Percentiles rank a stretch among this genome's conserved stretches.
Conservation (phyloP, 2,329 filamentous ascomycete genomes). For the Pseudopithomyces chartarum region DNA sequence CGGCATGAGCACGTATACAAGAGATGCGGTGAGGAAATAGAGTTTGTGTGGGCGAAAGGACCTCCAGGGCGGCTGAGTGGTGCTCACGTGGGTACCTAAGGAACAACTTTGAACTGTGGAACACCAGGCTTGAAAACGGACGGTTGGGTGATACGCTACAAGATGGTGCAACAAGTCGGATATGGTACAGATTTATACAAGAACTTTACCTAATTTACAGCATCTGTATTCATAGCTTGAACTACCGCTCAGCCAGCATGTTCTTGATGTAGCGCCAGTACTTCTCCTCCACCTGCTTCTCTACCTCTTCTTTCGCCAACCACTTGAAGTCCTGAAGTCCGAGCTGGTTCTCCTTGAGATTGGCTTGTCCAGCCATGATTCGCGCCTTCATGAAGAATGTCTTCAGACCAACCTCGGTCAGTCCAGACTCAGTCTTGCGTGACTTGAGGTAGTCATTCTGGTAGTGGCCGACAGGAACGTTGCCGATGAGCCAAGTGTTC, state of each 20-base stretch:
- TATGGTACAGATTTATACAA: slow-evolving; percentile 26
- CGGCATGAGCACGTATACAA: too few relatives aligned
- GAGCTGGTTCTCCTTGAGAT: slow-evolving; percentile 72
- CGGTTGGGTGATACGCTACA: background rate
- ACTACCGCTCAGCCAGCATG: slow-evolving; percentile 83
- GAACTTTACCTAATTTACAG: slow-evolving; percentile 13
- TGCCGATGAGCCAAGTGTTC: slow-evolving; percentile 98
- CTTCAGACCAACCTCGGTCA: slow-evolving; percentile 70
- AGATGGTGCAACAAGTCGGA: background rate
- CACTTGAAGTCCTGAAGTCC: slow-evolving; percentile 86
- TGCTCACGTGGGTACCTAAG: too few relatives aligned
- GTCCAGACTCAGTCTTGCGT: slow-evolving; percentile 19
- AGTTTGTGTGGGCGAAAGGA: too few relatives aligned
- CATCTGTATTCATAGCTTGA: slow-evolving; percentile 22
- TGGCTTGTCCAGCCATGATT: slow-evolving; percentile 95
- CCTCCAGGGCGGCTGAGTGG: too few relatives aligned
- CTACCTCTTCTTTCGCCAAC: slow-evolving; percentile 87
- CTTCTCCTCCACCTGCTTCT: slow-evolving; percentile 64
- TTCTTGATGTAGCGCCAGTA: slow-evolving; percentile 80
- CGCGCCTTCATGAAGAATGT: slow-evolving; percentile 95
- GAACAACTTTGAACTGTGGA: too few relatives aligned
- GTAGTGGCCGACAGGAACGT: slow-evolving; percentile 83
- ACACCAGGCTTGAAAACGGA: background rate
- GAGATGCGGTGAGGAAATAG: too few relatives aligned
- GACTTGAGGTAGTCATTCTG: slow-evolving; percentile 59